Evolutionary conservation across 805 yeast genomes (phyloP).

Genomic region (Metschnikowia lachancei): DNA sequence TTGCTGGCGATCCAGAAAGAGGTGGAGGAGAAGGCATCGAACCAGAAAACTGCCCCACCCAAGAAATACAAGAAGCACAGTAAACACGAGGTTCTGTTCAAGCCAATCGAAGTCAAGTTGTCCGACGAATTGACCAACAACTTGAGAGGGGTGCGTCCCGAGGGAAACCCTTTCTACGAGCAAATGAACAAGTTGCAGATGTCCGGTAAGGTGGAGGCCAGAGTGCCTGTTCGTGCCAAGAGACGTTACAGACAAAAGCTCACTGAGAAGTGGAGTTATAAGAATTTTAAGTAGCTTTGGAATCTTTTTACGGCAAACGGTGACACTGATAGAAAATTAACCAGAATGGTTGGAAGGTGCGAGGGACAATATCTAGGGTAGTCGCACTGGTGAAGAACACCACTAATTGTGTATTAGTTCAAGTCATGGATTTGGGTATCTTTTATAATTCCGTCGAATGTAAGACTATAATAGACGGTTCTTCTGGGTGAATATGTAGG

Average conservation of each 20-base stretch:
- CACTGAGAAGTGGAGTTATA: constrained; percentile 91
- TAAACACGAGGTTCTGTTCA: constrained; percentile 42
- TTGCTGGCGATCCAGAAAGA: constrained; percentile 29
- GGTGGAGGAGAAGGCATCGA: constrained; percentile 30
- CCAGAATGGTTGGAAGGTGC: no score
- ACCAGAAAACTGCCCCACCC: constrained; percentile 24
- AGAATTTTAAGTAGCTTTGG: constrained; percentile 49
- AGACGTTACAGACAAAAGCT: constrained; percentile 69
- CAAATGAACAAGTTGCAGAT: constrained; percentile 79
- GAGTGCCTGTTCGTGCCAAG: constrained; percentile 65
- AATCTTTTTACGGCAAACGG: neutral
- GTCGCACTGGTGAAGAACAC: no score
- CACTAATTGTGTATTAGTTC: no score
- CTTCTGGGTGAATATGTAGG: no score
- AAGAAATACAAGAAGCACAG: constrained; percentile 34
- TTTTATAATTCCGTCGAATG: no score
- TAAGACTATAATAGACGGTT: no score
- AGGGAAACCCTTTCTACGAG: constrained; percentile 82
- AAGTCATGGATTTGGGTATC: no score
- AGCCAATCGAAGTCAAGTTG: constrained; percentile 70
- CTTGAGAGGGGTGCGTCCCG: constrained; percentile 80
- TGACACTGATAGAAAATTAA: neutral
- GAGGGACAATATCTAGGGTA: no score
- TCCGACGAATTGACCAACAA: constrained; percentile 87
- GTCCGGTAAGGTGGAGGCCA: constrained; percentile 81